These are phyloP conservation scores for Citrullus mucosospermus DNA, from an alignment of 306 rosid genomes.

Conservation along the genomic window DNA sequence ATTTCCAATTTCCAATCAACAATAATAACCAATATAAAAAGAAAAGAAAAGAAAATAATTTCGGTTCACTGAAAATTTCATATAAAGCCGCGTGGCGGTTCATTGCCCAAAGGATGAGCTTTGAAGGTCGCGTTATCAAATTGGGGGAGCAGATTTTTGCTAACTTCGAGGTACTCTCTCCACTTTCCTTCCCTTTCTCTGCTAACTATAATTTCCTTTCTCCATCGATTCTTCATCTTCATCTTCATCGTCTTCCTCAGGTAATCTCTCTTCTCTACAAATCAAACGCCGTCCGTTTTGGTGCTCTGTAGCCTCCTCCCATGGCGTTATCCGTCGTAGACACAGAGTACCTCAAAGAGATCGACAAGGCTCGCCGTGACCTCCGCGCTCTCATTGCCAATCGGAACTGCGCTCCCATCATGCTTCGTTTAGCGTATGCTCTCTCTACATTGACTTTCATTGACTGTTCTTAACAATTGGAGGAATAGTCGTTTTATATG, in stretches of 20 bases:
- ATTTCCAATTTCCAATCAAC: not conserved
- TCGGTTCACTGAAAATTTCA: not conserved
- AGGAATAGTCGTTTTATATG: not conserved
- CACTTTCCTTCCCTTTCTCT: not conserved
- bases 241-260: not conserved
- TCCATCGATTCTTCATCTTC: not conserved
- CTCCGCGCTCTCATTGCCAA: conserved; percentile 76
- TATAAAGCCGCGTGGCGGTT: conserved; percentile 1
- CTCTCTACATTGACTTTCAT: not conserved
- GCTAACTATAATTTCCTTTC: not conserved
- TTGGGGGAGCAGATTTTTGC: not conserved
- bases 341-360: conserved; percentile 52
- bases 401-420: conserved; percentile 77
- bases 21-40: not conserved
- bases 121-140: not conserved
- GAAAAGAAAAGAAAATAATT: not conserved
- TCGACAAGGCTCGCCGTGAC: conserved; percentile 82
- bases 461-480: not conserved
- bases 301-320: not conserved
- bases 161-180: not conserved
- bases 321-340: conserved; percentile 76
- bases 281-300: not conserved
- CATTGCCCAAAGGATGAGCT: not conserved
- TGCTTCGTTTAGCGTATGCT: conserved; percentile 82
- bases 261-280: not conserved